Evolutionary conservation across 2,329 filamentous ascomycete genomes (phyloP).

Genomic region (Trichoderma sp.): DNA sequence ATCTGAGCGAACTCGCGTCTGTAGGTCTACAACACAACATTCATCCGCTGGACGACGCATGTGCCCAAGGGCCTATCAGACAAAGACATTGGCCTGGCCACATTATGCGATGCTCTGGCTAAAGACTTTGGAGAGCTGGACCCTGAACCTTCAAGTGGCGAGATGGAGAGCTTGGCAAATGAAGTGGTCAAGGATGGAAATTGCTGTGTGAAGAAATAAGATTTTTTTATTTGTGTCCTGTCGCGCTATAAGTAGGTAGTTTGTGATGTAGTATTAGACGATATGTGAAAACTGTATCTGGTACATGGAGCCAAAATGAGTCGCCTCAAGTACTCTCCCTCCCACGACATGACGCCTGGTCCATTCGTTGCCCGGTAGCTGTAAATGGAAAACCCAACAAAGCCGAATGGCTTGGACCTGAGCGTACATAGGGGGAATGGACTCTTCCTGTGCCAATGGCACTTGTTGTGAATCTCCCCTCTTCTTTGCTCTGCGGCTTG

Average conservation of each 20-base stretch:
- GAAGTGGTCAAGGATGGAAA: slow-evolving; percentile 51
- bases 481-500: no score
- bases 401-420: no score
- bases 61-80: slow-evolving; percentile 64
- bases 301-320: no score
- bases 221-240: slow-evolving; percentile 28
- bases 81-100: slow-evolving; percentile 64
- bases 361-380: no score
- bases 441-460: no score
- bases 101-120: slow-evolving; percentile 62
- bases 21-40: slow-evolving; percentile 69
- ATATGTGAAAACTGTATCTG: no score
- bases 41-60: slow-evolving; percentile 75
- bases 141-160: slow-evolving; percentile 36
- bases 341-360: no score
- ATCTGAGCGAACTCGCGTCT: not conserved
- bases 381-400: no score
- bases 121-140: slow-evolving; percentile 57
- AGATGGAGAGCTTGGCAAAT: slow-evolving; percentile 49
- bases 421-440: no score
- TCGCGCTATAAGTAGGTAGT: not conserved
- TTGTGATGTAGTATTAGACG: no score
- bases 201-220: slow-evolving; percentile 53
- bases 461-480: no score
- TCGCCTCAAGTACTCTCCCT: no score